Percentiles rank a stretch among this genome's conserved stretches.
Conservation (phyloP, 1,284 basidiomycete genomes). For the Phenoliferia sp. region DNA sequence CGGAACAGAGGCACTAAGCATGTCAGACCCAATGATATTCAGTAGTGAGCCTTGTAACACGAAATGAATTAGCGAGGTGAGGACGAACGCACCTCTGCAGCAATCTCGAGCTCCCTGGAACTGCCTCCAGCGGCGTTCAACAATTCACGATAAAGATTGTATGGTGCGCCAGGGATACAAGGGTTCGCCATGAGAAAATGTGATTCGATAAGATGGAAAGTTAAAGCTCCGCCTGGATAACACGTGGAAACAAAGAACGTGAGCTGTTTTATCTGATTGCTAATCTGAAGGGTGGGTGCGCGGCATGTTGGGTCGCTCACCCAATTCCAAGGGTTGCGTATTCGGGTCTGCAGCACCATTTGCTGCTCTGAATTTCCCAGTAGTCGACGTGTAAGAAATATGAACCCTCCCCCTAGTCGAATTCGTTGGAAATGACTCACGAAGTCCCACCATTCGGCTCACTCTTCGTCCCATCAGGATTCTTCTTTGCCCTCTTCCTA, state of each 20-base stretch:
- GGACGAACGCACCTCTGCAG: constrained; percentile 13
- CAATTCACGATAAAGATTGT: constrained; percentile 7
- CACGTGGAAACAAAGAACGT: background rate
- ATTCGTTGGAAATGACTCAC: background rate
- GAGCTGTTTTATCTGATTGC: background rate
- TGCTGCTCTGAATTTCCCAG: too few species aligned
- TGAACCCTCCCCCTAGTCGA: background rate
- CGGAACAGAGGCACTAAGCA: constrained; percentile 13
- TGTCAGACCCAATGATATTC: background rate
- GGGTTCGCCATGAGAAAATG: constrained; percentile 5
- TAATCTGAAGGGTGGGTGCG: too few species aligned
- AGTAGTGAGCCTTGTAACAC: background rate
- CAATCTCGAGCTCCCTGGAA: constrained; percentile 16
- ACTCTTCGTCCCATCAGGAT: background rate
- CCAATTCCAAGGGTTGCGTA: background rate
- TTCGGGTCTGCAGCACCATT: too few species aligned
- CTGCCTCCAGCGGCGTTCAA: constrained; percentile 5
- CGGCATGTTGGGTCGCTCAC: too few species aligned
- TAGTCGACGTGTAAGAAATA: too few species aligned
- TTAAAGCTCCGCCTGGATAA: constrained; percentile 10
- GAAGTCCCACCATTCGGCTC: background rate
- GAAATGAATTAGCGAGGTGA: background rate
- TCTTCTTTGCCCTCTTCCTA: constrained; percentile 18
- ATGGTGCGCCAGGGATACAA: constrained; percentile 7
- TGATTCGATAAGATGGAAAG: constrained; percentile 17